phyloP scores from a whole-genome alignment of 2,329 filamentous ascomycete species.

The Cladorrhinum sp. region DNA sequence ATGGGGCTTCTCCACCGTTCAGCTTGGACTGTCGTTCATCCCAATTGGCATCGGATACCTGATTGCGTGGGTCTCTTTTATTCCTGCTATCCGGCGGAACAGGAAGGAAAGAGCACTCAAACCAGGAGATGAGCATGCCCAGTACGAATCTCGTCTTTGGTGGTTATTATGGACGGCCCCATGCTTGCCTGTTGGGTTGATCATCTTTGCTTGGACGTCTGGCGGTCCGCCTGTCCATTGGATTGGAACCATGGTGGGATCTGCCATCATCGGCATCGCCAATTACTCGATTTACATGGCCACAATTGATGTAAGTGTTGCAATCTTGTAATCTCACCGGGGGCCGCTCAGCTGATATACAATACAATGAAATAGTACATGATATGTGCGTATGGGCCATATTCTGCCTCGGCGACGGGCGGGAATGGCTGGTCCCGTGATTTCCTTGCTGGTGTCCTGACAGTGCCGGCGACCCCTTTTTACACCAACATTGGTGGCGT shows the following conservation, averaged over 20 bases:
- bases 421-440: constrained; percentile 74
- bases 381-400: constrained; percentile 70
- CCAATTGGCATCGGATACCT: constrained; percentile 66
- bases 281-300: constrained; percentile 75
- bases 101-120: constrained; percentile 49
- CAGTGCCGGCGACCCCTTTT: constrained; percentile 64
- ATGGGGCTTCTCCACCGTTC: constrained; percentile 59
- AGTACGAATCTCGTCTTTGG: constrained; percentile 67
- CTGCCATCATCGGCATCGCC: constrained; percentile 65
- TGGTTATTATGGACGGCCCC: constrained; percentile 62
- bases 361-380: constrained; percentile 74
- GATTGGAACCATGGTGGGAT: constrained; percentile 66
- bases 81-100: constrained; percentile 55
- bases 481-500: constrained; percentile 56
- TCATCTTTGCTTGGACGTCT: constrained; percentile 68
- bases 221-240: constrained; percentile 63
- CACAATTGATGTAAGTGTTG: constrained; percentile 37
- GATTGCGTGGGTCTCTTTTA: constrained; percentile 58
- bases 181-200: constrained; percentile 62
- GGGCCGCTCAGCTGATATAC: constrained; percentile 54
- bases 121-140: constrained; percentile 55
- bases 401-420: constrained; percentile 71
- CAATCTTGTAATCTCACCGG: not conserved
- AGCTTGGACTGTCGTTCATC: constrained; percentile 60
- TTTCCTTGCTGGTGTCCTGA: constrained; percentile 69